Evolutionary conservation across 345 rosid genomes (phyloP), one percentile per base, ranked within the genome.

Genomic region (Hevea brasiliensis): DNA sequence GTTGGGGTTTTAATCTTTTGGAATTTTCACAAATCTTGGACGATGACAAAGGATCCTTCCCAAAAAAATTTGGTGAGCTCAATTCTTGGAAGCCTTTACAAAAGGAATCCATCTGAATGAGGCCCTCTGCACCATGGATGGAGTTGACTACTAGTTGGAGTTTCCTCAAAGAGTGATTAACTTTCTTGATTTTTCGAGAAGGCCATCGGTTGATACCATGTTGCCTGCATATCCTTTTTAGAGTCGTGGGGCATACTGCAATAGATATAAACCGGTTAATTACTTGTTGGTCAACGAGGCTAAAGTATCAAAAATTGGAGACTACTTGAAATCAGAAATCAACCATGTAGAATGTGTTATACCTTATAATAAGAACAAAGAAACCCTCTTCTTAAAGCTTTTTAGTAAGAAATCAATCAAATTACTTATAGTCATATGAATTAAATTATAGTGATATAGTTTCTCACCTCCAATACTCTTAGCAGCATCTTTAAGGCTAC

Each of bases 61-160:
- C 85, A 23, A 91, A n/a, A n/a, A n/a, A 79, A 75, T 83, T 82
- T 27, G 92, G 85, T 65, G 91, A 86, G 85, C 68, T 90, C 79
- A 87, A 74, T 76, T 85, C 96, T 0, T 95, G 97, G 85, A 94
- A 92, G 80, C 87, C 82, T 71, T 87, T 77, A 58, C 90, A 94
- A 84, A 94, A 94, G 32, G 97, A 89, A 35, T 86, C 91, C 2
- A 92, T 83, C 72, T 83, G 90, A 77, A 94, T 76, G 26, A 93
- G 75, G 29, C 94, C 94, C 77, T 89, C 81, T 12, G 88, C 87
- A 54, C 98, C 98, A 76, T 86, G 91, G 71, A 94, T 97, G 4
- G 98, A 86, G 82, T 94, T 88, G 7, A 94, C 89, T 51, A 94
- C 94, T 17, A 79, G 84, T 77, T 94, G 97, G 67, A 84, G 84